These are phyloP conservation scores for cucumber (Cucumis sativus) DNA, from an alignment of 306 rosid species.

Conservation along the genomic window DNA sequence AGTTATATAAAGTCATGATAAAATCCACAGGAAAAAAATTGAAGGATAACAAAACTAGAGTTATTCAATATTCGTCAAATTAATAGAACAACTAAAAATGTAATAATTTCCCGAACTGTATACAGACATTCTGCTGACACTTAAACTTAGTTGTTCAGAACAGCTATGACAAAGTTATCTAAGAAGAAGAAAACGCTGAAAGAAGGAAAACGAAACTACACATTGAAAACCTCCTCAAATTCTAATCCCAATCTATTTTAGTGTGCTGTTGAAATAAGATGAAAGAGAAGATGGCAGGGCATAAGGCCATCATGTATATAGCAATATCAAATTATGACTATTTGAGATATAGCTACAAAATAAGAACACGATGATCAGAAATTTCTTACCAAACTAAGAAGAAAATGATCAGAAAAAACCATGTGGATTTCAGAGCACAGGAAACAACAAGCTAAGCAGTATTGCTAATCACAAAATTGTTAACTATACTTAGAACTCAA, in stretches of 20 bases:
- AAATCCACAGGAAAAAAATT: neutral
- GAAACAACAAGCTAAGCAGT: neutral
- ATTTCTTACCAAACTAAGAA: neutral
- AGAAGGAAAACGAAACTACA: neutral
- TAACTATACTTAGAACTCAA: neutral
- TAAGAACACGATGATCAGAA: neutral
- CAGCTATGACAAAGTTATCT: neutral
- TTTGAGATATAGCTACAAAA: neutral
- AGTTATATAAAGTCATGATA: constrained; percentile 3
- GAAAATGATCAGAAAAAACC: neutral
- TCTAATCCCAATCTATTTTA: neutral
- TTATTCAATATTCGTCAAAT: neutral
- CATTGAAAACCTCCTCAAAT: neutral
- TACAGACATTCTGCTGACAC: neutral
- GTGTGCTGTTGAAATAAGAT: neutral
- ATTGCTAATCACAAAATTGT: neutral
- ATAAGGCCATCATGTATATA: neutral
- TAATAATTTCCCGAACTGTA: neutral
- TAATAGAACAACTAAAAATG: neutral
- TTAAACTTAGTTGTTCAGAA: neutral
- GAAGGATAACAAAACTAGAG: neutral
- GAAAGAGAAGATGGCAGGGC: neutral
- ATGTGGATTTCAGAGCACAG: neutral
- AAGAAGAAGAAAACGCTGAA: neutral
- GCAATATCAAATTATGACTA: neutral